Base-by-base conservation (phyloP, 2,329 filamentous ascomycete genomes). In the Chrysoporthe puriensis region DNA sequence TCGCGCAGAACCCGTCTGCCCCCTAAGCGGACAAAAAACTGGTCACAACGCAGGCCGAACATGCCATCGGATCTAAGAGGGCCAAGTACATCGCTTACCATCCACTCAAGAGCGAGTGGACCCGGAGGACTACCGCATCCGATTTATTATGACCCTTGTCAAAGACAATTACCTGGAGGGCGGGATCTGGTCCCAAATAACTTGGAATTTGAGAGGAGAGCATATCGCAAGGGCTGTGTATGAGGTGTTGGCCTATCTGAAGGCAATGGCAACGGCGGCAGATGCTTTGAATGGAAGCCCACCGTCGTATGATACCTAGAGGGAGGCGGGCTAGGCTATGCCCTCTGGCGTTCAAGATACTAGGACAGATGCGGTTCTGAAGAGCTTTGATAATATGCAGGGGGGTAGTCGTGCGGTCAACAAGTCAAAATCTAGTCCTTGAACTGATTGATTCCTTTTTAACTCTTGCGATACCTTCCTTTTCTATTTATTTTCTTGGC, bases 101-200 rank as follows among this genome's bases (percentile, higher is more conserved):
- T 70, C 78, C 78, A 34, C 73, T 77, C 66, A 80, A 80, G 75
- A 67, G 68, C 2, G 73, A 66, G 36, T 80, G 79, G 79, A 74
- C 74, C 26, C 70, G 54, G 75, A 79, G 61, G 79, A 81, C 67
- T 79, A 81, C 69, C 71, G 78, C 58, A 73, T 79, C 52, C 77
- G 79, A 46, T 81, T 81, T 74, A 76, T 81, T 50, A 74, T 73
- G 56, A 76, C 75, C 36, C 73, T 79, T 46, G 69, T 79, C n/a
- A 64, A 66, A 36, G 78, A 80, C 70, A 79, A 77, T 64, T 71
- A 77, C 70, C 71, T 80, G 58, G 73, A 73, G 63, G 70, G 59
- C 18, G 56, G 71, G 42, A 44, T 77, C 68, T 80, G 78, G 78
- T 71, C 71, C 56, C 73, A 76, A 36, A 70, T 64, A 14, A 75